Base-by-base conservation (phyloP, 805 yeast species). In the Yarrowia sp. region DNA sequence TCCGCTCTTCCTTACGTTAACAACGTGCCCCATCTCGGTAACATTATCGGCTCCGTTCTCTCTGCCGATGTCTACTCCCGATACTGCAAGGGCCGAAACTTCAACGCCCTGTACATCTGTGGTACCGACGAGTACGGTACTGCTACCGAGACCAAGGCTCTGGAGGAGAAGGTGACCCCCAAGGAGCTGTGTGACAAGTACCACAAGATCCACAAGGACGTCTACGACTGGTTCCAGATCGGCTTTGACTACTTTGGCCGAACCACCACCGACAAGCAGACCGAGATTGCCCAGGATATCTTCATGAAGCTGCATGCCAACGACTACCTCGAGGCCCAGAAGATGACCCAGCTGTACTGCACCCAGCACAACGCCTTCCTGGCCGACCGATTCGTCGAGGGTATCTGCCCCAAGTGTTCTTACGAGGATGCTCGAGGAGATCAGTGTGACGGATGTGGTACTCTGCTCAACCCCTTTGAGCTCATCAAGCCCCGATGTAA, bases 61-160 rank as follows among this genome's bases (percentile, higher is more conserved):
- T 85, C 92, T 66, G 99, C 99, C 38, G 99, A 95, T 79, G 90
- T 93, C 68, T 95, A 84, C 77, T 83, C 98, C 65, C 86, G 98
- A 74, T 95, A 90, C 77, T 85, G 89, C 75, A 92, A 92, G 77
- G 86, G 88, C 71, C 86, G 97, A 80, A 89, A 91, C 76, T 87
- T 88, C 79, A 95, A 92, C 75, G 81, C 96, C 18, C 79, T 95
- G 69, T 95, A 80, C 73, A 78, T 95, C 65, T 92, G 99, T 78
- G 99, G 99, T 79, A 95, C 99, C 42, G 99, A 95, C 75, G 99
- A 95, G 79, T 95, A 95, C 75, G 99, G 99, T 75, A 95, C 99
- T 66, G 99, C 99, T 53, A 95, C 99, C 14, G 99, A 95, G 77
- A 95, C 99, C 33, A 95, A 93, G 78, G 99, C 99, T 10, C 79